These are phyloP conservation scores for Nemania sp. DNA, from an alignment of 2,329 filamentous ascomycete species.

Conservation along the genomic window DNA sequence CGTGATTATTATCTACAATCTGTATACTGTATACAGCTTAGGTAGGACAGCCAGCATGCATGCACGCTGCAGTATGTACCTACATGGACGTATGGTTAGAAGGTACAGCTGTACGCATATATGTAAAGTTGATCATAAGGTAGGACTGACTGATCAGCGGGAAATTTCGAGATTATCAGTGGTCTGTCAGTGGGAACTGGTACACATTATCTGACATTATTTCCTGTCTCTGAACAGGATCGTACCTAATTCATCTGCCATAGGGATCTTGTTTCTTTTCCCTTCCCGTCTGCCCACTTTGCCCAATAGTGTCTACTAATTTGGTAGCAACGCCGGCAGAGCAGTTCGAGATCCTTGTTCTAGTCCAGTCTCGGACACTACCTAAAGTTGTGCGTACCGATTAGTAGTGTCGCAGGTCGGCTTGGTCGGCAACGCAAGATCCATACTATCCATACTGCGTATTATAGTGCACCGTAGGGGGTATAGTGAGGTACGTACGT, in stretches of 20 bases:
- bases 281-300: constrained; percentile 9
- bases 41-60: constrained; percentile 8
- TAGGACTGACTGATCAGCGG: not conserved
- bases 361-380: not conserved
- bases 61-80: not conserved
- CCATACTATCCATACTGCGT: not conserved
- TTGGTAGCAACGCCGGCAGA: not conserved
- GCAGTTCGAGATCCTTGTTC: not conserved
- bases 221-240: not conserved
- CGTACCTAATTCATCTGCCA: not conserved
- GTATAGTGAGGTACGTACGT: too few relatives aligned
- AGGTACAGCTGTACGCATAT: too few relatives aligned
- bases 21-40: not conserved
- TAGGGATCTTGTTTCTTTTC: constrained; percentile 8
- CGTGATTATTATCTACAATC: constrained; percentile 1
- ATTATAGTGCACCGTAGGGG: too few relatives aligned
- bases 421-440: constrained; percentile 21
- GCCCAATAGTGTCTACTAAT: constrained; percentile 14
- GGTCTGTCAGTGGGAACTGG: not conserved
- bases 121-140: not conserved
- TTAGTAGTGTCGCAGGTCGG: constrained; percentile 15
- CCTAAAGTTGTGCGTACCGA: not conserved
- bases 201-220: too few relatives aligned
- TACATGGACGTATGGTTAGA: not conserved
- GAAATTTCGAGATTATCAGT: not conserved